These are phyloP conservation scores for Beauveria sp. DNA, from an alignment of 2,329 filamentous ascomycete genomes.

Conservation along the genomic window DNA sequence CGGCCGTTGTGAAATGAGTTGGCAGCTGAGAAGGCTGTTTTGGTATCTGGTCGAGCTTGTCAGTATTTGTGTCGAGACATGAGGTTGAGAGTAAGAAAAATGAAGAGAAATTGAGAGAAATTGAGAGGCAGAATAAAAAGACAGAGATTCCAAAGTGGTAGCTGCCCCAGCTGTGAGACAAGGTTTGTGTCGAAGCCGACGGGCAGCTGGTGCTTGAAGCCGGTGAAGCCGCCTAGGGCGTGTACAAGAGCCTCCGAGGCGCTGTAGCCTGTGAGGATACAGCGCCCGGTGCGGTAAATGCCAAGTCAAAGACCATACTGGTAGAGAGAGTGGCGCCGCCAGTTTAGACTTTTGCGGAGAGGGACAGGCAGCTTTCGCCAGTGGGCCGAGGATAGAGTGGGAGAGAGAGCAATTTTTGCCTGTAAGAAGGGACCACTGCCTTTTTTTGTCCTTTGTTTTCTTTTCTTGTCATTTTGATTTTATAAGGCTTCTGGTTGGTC, in stretches of 20 bases:
- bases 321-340: background rate
- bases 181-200: background rate
- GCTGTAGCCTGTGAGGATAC: background rate
- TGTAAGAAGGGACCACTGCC: background rate
- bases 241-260: background rate
- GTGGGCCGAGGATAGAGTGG: background rate
- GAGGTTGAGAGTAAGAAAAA: background rate
- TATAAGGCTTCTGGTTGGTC: background rate
- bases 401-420: background rate
- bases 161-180: background rate
- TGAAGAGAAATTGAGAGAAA: background rate
- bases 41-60: background rate
- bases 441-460: background rate
- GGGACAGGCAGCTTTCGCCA: background rate
- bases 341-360: background rate
- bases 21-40: conserved; percentile 1
- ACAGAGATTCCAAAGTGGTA: background rate
- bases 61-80: background rate
- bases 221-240: background rate
- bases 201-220: background rate
- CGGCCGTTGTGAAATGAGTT: background rate
- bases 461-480: background rate
- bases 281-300: background rate
- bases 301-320: background rate
- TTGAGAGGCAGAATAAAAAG: background rate